These are phyloP conservation scores for Clonostachys sp. DNA, from an alignment of 2,329 filamentous ascomycete genomes.

Conservation along the genomic window DNA sequence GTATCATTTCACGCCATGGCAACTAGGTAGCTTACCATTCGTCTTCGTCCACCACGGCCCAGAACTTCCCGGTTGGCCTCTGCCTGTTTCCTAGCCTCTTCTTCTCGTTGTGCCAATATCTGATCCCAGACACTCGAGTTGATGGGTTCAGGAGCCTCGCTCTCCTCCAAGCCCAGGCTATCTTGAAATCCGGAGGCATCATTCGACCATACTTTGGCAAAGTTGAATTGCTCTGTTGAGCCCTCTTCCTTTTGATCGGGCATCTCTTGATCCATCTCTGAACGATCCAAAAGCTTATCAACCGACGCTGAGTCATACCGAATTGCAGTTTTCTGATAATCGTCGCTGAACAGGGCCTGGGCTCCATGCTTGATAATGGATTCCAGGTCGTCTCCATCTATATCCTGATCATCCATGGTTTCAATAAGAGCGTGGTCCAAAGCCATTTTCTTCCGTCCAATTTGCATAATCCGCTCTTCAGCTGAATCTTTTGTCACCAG, in stretches of 20 bases:
- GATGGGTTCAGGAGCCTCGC: constrained; percentile 47
- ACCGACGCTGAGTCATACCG: constrained; percentile 77
- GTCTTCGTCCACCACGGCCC: constrained; percentile 77
- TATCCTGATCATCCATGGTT: constrained; percentile 79
- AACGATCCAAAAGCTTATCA: constrained; percentile 88
- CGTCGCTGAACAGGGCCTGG: constrained; percentile 77
- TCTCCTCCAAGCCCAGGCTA: constrained; percentile 46
- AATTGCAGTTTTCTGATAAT: constrained; percentile 66
- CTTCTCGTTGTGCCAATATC: constrained; percentile 80
- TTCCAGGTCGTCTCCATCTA: constrained; percentile 75
- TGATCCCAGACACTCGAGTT: constrained; percentile 81
- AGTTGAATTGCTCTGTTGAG: constrained; percentile 77
- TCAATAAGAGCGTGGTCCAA: constrained; percentile 94
- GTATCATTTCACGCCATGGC: background rate
- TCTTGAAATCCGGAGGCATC: constrained; percentile 66
- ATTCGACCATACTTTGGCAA: constrained; percentile 90
- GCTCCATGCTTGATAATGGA: constrained; percentile 86
- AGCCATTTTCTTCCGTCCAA: constrained; percentile 92
- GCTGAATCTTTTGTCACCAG: constrained; percentile 84
- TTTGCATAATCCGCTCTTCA: constrained; percentile 95
- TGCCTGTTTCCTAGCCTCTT: constrained; percentile 68
- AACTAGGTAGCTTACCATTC: constrained; percentile 25
- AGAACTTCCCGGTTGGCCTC: constrained; percentile 67
- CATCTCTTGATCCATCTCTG: constrained; percentile 69
- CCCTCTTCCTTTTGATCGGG: constrained; percentile 48